Evolutionary conservation across 495 filamentous ascomycete genomes (phyloP).

Genomic region (Penicillium soppii): DNA sequence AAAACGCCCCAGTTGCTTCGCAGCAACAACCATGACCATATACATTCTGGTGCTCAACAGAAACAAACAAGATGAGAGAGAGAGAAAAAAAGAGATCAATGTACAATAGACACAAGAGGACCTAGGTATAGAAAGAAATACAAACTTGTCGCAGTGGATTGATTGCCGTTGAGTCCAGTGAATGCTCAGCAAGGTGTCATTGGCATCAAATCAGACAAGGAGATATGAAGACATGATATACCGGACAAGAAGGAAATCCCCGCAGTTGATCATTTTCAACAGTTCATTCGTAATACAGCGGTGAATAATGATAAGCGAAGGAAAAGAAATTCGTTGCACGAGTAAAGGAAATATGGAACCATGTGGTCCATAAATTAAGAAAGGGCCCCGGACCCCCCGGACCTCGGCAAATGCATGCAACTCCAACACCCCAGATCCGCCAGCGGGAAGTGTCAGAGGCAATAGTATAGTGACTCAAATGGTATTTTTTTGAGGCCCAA

Average conservation of each 20-base stretch:
- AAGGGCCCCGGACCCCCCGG: conserved; percentile 3
- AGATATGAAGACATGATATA: background rate
- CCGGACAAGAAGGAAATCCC: background rate
- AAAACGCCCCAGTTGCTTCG: conserved; percentile 15
- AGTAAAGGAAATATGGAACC: conserved; percentile 5
- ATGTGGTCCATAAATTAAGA: conserved; percentile 2
- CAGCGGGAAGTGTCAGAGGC: background rate
- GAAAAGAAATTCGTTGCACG: conserved; percentile 16
- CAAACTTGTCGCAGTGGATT: background rate
- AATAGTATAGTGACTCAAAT: background rate
- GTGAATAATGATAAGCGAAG: background rate
- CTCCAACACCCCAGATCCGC: conserved; percentile 2
- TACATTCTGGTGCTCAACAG: conserved; percentile 16
- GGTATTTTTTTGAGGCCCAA: background rate
- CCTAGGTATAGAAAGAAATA: conserved; percentile 4
- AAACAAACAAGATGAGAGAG: conserved; percentile 2
- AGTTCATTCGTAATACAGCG: background rate
- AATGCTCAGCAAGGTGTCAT: background rate
- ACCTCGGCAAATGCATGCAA: conserved; percentile 16
- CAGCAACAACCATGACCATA: conserved; percentile 15
- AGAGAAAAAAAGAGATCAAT: background rate
- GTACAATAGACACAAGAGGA: conserved; percentile 1
- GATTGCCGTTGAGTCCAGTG: background rate
- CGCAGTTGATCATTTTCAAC: conserved; percentile 3
- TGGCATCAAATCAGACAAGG: background rate